Percentiles rank a stretch among this genome's conserved stretches.
Evolutionary conservation across 371 early-diverging fungal species (phyloP).

Genomic region (Mortierella sp.): DNA sequence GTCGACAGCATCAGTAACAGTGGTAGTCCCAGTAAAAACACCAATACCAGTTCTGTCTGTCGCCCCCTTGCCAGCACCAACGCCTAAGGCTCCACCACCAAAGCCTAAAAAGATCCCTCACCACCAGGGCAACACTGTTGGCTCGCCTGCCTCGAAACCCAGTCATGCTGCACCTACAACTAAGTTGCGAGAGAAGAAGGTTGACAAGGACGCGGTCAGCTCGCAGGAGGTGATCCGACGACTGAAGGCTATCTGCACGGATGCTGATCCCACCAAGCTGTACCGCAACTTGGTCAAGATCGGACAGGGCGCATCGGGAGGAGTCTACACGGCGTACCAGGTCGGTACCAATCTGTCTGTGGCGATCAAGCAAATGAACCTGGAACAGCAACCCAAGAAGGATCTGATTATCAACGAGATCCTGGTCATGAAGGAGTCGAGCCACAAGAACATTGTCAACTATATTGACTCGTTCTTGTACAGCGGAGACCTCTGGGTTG

Average conservation of each 20-base stretch:
- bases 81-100: slow-evolving; percentile 45
- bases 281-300: slow-evolving; percentile 90
- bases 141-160: slow-evolving; percentile 24
- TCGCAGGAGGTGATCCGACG: slow-evolving; percentile 86
- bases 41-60: slow-evolving; percentile 31
- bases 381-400: slow-evolving; percentile 96
- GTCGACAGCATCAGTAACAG: slow-evolving; percentile 30
- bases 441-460: slow-evolving; percentile 97
- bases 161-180: slow-evolving; percentile 20
- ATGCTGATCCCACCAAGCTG: slow-evolving; percentile 86
- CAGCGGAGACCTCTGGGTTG: slow-evolving; percentile 92
- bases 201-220: slow-evolving; percentile 58
- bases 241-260: slow-evolving; percentile 89
- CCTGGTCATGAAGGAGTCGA: slow-evolving; percentile 91
- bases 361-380: slow-evolving; percentile 96
- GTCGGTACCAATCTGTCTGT: slow-evolving; percentile 77
- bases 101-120: slow-evolving; percentile 45
- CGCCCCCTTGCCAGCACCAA: slow-evolving; percentile 33
- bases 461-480: slow-evolving; percentile 93
- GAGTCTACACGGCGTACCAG: slow-evolving; percentile 90
- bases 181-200: slow-evolving; percentile 66
- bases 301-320: slow-evolving; percentile 97
- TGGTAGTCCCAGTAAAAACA: slow-evolving; percentile 21
- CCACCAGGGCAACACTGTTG: slow-evolving; percentile 31
- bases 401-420: slow-evolving; percentile 98